phyloP scores from a whole-genome alignment of 768 basidiomycete genomes.

The Exidia glandulosa region DNA sequence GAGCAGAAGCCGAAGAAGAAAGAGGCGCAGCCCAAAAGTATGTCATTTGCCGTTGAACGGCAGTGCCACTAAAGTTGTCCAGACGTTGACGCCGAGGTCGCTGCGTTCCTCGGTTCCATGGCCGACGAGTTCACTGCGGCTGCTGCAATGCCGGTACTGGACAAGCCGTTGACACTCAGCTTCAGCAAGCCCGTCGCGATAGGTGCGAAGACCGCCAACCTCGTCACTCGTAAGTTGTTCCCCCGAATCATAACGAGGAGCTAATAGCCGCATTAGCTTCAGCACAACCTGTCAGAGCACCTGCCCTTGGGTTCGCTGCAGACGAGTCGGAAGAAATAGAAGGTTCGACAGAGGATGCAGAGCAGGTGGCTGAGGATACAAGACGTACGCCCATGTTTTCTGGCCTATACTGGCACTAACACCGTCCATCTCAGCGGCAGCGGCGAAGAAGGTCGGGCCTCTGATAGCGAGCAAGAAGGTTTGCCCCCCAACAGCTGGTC shows the following conservation, averaged over 20 bases:
- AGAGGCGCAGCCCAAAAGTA: conserved; percentile 21
- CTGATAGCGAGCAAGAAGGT: conserved; percentile 82
- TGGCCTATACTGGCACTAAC: not conserved
- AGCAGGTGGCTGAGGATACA: conserved; percentile 22
- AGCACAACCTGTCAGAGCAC: not conserved
- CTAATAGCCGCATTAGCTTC: not conserved
- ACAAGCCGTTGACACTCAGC: conserved; percentile 71
- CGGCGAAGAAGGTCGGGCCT: conserved; percentile 66
- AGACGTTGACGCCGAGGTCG: conserved; percentile 24
- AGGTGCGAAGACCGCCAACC: conserved; percentile 16
- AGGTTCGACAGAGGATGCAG: conserved; percentile 30
- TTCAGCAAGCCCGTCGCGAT: conserved; percentile 39
- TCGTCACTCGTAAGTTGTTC: conserved; percentile 23
- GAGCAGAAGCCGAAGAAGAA: conserved; percentile 17
- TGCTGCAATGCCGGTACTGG: conserved; percentile 59
- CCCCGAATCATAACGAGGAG: not conserved
- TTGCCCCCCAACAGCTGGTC: conserved; percentile 3
- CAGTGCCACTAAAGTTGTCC: not conserved
- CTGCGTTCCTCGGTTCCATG: conserved; percentile 8
- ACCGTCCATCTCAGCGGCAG: conserved; percentile 6
- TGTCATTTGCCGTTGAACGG: not conserved
- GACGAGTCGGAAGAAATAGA: conserved; percentile 31
- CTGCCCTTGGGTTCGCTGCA: conserved; percentile 55
- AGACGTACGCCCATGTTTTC: conserved; percentile 37
- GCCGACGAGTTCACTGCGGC: conserved; percentile 23